Percentiles rank a stretch among this genome's conserved stretches.
These are phyloP conservation scores for Suillus clintonianus DNA, from an alignment of 768 basidiomycete genomes.

Conservation along the genomic window DNA sequence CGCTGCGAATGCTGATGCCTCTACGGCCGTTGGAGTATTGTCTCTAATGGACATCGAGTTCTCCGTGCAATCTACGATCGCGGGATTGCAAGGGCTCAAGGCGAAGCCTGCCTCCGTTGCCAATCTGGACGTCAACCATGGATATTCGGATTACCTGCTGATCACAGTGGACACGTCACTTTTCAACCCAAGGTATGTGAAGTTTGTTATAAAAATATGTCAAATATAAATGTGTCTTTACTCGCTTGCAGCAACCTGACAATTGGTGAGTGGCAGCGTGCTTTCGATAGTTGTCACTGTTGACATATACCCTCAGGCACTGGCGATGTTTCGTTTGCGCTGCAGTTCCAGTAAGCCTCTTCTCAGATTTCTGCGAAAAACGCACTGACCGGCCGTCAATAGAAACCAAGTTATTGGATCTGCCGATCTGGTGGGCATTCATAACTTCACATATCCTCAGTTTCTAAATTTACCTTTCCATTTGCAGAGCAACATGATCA, in stretches of 20 bases:
- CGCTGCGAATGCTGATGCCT: slow-evolving; percentile 53
- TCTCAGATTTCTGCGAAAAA: background rate
- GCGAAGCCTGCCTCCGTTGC: slow-evolving; percentile 56
- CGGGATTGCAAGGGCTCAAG: slow-evolving; percentile 65
- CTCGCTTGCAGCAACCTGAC: slow-evolving; percentile 33
- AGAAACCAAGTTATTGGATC: slow-evolving; percentile 57
- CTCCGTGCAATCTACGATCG: slow-evolving; percentile 56
- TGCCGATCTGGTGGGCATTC: slow-evolving; percentile 51
- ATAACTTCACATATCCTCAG: background rate
- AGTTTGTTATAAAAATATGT: background rate
- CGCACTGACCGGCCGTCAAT: slow-evolving; percentile 4
- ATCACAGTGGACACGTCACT: slow-evolving; percentile 63
- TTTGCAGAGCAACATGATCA: slow-evolving; percentile 51
- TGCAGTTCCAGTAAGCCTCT: slow-evolving; percentile 53
- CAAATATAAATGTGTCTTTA: slow-evolving; percentile 1
- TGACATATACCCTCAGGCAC: slow-evolving; percentile 47
- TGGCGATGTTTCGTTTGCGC: slow-evolving; percentile 62
- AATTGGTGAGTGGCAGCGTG: slow-evolving; percentile 27
- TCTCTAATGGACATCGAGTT: slow-evolving; percentile 59
- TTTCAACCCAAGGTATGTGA: slow-evolving; percentile 62
- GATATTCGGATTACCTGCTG: slow-evolving; percentile 64
- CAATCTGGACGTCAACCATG: slow-evolving; percentile 66
- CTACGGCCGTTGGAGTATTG: slow-evolving; percentile 67
- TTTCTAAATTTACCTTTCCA: background rate
- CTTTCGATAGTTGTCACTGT: background rate